phyloP scores from a whole-genome alignment of 2,329 filamentous ascomycete genomes.

The Colletotrichum sp. region DNA sequence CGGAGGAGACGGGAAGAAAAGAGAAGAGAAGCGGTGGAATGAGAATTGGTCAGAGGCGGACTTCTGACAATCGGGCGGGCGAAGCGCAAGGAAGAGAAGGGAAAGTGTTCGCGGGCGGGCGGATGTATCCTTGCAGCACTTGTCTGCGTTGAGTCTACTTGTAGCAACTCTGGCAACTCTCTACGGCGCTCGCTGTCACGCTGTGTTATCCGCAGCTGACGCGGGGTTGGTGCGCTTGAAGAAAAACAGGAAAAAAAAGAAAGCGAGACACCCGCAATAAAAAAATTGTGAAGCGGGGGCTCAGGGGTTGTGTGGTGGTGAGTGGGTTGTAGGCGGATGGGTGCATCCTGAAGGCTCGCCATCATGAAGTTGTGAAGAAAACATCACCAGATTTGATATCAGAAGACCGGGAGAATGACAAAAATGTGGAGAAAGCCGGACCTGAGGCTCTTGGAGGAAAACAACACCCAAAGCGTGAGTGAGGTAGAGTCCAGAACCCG shows the following conservation, averaged over 20 bases:
- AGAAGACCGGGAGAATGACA: neutral
- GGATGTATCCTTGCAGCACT: neutral
- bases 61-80: neutral
- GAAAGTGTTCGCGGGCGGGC: neutral
- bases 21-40: conserved; percentile 24
- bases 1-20: neutral
- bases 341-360: neutral
- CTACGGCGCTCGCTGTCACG: neutral
- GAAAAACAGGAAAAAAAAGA: neutral
- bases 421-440: conserved; percentile 1
- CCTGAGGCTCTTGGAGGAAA: conserved; percentile 4
- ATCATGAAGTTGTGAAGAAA: neutral
- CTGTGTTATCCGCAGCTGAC: neutral
- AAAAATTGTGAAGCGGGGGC: neutral
- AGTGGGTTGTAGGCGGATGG: neutral
- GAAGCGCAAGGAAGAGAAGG: neutral
- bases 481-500: neutral
- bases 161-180: neutral
- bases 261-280: neutral
- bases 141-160: neutral
- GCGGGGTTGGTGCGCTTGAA: conserved; percentile 18
- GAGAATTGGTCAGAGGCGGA: neutral
- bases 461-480: neutral
- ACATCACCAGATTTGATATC: conserved; percentile 9
- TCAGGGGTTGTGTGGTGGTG: neutral